Evolutionary conservation across 768 basidiomycete species (phyloP), one percentile per base, ranked within the genome.

Genomic region (Rhizopogon vulgaris): DNA sequence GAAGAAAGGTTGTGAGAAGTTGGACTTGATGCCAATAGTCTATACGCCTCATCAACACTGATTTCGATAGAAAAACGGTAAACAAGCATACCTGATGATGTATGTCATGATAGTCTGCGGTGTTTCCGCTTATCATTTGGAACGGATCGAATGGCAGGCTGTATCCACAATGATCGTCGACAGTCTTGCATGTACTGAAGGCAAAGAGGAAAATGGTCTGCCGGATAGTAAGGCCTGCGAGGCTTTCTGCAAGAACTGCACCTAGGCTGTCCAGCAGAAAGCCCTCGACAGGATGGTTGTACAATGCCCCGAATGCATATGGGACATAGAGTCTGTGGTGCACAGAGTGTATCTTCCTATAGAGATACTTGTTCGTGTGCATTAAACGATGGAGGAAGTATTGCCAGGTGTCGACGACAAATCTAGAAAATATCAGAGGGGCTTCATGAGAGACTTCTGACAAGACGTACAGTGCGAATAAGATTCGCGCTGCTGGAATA

Each of bases 261-360:
- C 95, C 93, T 27, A 87, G 66, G 1, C 84, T 80, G 67, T 99
- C 96, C 57, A 99, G 78, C 1, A 95, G 55, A 64, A 99, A 85
- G 1, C 94, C 96, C 65, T 99, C 96, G 34, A 98, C 60, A 0
- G 94, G 94, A 66, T 98, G 95, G 68, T 98, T 99, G 77, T 99
- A 99, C 4, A 98, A 75, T 17, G 96, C 88, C 15, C 96, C 96
- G 61, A 88, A 99, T 0, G 96, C 92, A 63, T 96, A 98, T 1
- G 96, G 94, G 6, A 95, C 93, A 65, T 98, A 95, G 7, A 99
- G 83, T 8, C 93, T 79, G 67, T 99, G 96, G 69, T 99, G 96
- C 69, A 87, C 85, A 0, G 91, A 92, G 68, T 99, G 96, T 57
- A 97, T 76, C 49, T 90, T 83, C 58, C 83, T 88, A 73, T 95